These are phyloP conservation scores for Rubroshorea leprosula DNA, from an alignment of 345 rosid species.

Conservation along the genomic window DNA sequence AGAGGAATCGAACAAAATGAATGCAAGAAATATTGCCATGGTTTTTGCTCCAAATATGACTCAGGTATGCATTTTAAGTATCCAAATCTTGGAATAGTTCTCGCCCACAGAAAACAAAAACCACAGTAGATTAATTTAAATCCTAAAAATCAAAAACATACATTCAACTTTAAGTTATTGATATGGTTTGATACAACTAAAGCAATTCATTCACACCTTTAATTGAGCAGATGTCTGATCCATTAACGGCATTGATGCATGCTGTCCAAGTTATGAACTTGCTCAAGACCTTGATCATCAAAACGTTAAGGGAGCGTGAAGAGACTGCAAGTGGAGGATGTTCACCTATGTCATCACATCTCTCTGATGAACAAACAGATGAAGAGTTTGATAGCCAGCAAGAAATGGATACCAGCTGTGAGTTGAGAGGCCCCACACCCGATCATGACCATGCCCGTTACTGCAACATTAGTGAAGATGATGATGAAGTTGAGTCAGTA, in stretches of 20 bases:
- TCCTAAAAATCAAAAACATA: too few species aligned
- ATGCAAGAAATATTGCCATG: conserved; percentile 92
- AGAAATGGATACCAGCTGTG: conserved; percentile 64
- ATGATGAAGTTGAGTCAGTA: conserved; percentile 47
- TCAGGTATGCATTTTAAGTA: conserved; percentile 41
- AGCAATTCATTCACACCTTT: too few species aligned
- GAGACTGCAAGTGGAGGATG: conserved; percentile 53
- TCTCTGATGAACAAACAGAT: conserved; percentile 47
- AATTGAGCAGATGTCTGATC: conserved; percentile 78
- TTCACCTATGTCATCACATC: conserved; percentile 62
- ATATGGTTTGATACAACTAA: too few species aligned
- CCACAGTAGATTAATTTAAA: too few species aligned
- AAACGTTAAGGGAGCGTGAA: conserved; percentile 60
- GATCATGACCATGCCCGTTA: conserved; percentile 42
- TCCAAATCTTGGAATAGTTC: too few species aligned
- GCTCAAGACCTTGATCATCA: conserved; percentile 73
- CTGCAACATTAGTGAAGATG: conserved; percentile 33
- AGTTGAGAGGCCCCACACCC: conserved; percentile 48
- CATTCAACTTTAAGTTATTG: too few species aligned
- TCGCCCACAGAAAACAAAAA: too few species aligned
- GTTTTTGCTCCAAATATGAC: conserved; percentile 96
- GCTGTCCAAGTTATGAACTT: conserved; percentile 98
- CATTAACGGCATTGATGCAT: conserved; percentile 88
- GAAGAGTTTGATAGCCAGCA: conserved; percentile 64
- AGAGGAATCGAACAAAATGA: conserved; percentile 86